Conservation (phyloP, 2,329 filamentous ascomycete genomes). For the Colletotrichum acutatum region DNA sequence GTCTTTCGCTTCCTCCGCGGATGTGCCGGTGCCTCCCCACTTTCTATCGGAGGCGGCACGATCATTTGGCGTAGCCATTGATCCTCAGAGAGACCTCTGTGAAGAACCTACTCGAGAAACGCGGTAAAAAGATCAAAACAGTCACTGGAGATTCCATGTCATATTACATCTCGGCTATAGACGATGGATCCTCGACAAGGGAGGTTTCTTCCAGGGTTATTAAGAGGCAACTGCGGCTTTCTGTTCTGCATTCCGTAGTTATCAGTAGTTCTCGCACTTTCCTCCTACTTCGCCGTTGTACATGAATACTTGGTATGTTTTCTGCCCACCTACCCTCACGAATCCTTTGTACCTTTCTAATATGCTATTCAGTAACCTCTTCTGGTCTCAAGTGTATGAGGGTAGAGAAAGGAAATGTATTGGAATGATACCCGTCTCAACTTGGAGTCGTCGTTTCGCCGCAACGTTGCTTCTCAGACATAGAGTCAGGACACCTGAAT, state of each 20-base stretch:
- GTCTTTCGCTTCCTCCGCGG: conserved; percentile 46
- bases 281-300: conserved; percentile 48
- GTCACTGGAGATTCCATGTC: conserved; percentile 42
- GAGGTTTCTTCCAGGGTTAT: conserved; percentile 48
- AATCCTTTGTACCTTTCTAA: conserved; percentile 24
- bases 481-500: conserved; percentile 36
- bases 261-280: conserved; percentile 62
- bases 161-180: conserved; percentile 33
- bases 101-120: conserved; percentile 56
- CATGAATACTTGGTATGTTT: conserved; percentile 44
- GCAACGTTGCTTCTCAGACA: conserved; percentile 28
- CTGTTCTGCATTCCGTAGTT: conserved; percentile 63
- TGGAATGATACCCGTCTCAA: conserved; percentile 42
- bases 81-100: conserved; percentile 61
- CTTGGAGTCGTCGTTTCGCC: conserved; percentile 29
- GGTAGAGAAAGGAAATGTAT: conserved; percentile 48
- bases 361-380: conserved; percentile 47
- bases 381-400: conserved; percentile 61
- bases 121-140: conserved; percentile 57
- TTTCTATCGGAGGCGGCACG: conserved; percentile 48
- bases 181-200: conserved; percentile 30
- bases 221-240: conserved; percentile 57
- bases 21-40: conserved; percentile 38
- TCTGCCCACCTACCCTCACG: conserved; percentile 27
- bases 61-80: conserved; percentile 50